Evolutionary conservation across 176 grass and related monocot species (phyloP).

Genomic region (Rhipidocladum racemiflorum): DNA sequence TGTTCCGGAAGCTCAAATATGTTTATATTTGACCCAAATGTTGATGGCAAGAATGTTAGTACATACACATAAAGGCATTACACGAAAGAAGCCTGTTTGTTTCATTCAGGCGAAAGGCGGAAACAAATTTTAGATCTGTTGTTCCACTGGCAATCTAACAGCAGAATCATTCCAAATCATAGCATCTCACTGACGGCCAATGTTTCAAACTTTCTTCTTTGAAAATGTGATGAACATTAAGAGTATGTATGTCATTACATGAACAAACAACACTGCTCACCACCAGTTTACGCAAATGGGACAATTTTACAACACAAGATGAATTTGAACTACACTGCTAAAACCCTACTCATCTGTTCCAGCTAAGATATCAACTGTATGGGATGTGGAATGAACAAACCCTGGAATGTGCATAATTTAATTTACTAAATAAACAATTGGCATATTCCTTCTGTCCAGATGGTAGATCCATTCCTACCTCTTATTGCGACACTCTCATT

Average conservation of each 20-base stretch:
- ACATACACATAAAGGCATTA: not conserved
- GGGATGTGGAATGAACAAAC: conserved; percentile 1
- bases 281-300: not conserved
- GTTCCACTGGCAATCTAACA: not conserved
- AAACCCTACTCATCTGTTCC: conserved; percentile 15
- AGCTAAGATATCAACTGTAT: conserved; percentile 18
- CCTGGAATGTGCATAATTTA: conserved; percentile 31
- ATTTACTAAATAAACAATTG: conserved; percentile 38
- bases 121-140: not conserved
- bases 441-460: not conserved
- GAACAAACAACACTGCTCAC: not conserved
- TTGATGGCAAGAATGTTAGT: not conserved
- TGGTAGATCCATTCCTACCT: not conserved
- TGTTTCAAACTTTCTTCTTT: not conserved
- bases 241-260: not conserved
- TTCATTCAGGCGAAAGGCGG: not conserved
- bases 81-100: not conserved
- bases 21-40: not conserved
- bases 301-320: not conserved
- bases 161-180: not conserved
- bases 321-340: not conserved
- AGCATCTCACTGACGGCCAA: not conserved
- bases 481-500: not conserved
- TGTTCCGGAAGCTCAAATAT: not conserved
- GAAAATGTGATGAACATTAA: not conserved